Evolutionary conservation across 2,329 filamentous ascomycete species (phyloP), one percentile per base, ranked within the genome.

Genomic region (Fusarium dimerum): DNA sequence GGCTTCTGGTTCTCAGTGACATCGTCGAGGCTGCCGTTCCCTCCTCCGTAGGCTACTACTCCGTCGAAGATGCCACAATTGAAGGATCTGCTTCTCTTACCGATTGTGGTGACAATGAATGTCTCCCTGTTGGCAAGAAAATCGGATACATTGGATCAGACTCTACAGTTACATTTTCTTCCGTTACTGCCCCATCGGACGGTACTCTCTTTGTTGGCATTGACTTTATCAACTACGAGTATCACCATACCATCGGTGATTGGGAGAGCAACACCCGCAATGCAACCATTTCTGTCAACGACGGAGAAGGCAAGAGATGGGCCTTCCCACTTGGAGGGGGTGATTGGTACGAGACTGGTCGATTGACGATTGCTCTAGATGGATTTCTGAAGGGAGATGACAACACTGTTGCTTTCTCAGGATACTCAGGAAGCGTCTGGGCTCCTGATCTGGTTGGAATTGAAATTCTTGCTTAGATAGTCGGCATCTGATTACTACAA

Each of bases 221-320:
- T 12, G 76, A 80, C 59, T 81, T 75, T 43, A 76, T 80, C 64
- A 81, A 82, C 65, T 80, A 82, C 55, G 78, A 81, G 9, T 69
- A 79, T 11, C 71, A 74, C 0, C 71, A 78, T 15, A 64, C 68
- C 0, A 67, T 74, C 0, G 80, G 77, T 68, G 71, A 59, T 0
- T 72, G 63, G 55, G 78, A 76, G 0, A 70, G 73, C 1, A 82
- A 81, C 56, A 75, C 78, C 0, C 66, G 78, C 1, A 81, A 81
- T 48, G 70, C 80, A 61, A 79, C 78, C 0, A 64, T 82, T 13
- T 61, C 70, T 0, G 71, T 82, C n/a, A 82, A 82, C 26, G 72
- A 68, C 2, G 67, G 64, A 0, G 49, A 59, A 0, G 65, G 70
- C 0, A 76, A 78, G 59, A 65, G 78, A 1, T 76, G 79, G 55